These are phyloP conservation scores for Oryza glaberrima DNA, from an alignment of 176 grass and related monocot genomes.

Conservation along the genomic window DNA sequence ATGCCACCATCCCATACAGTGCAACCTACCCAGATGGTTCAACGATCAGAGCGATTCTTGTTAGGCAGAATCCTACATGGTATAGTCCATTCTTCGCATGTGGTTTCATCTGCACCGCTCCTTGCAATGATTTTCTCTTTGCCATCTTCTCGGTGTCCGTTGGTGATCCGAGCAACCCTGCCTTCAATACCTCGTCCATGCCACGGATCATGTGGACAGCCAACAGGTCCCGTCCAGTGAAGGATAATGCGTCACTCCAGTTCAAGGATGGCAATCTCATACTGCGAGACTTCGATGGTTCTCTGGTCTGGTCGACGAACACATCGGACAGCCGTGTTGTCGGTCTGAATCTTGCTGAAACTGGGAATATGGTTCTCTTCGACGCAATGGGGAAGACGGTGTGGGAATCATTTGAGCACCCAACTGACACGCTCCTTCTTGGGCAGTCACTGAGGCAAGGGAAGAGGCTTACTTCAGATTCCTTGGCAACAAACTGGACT, in stretches of 20 bases:
- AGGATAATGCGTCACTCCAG: slow-evolving; percentile 54
- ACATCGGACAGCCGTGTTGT: slow-evolving; percentile 35
- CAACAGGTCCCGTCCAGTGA: slow-evolving; percentile 46
- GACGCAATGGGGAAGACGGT: slow-evolving; percentile 40
- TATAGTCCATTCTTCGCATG: slow-evolving; percentile 49
- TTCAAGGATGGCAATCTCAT: slow-evolving; percentile 52
- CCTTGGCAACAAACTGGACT: slow-evolving; percentile 33
- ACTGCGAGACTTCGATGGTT: slow-evolving; percentile 49
- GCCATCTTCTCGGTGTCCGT: slow-evolving; percentile 46
- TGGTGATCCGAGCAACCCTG: neutral
- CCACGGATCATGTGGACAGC: slow-evolving; percentile 62
- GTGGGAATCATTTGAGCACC: slow-evolving; percentile 69
- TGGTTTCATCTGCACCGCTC: slow-evolving; percentile 54
- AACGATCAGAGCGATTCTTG: slow-evolving; percentile 43
- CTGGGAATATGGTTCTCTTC: slow-evolving; percentile 68
- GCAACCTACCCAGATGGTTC: slow-evolving; percentile 19
- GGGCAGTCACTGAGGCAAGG: slow-evolving; percentile 65
- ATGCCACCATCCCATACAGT: slow-evolving; percentile 47
- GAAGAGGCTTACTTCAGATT: slow-evolving; percentile 49
- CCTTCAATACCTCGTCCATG: neutral
- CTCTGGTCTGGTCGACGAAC: slow-evolving; percentile 53
- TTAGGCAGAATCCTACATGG: slow-evolving; percentile 42
- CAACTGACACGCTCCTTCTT: slow-evolving; percentile 56
- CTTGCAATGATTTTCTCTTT: slow-evolving; percentile 57
- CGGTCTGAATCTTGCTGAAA: slow-evolving; percentile 53